Conservation (phyloP, 371 early-diverging fungal genomes). For the Choanephora cucurbitarum region DNA sequence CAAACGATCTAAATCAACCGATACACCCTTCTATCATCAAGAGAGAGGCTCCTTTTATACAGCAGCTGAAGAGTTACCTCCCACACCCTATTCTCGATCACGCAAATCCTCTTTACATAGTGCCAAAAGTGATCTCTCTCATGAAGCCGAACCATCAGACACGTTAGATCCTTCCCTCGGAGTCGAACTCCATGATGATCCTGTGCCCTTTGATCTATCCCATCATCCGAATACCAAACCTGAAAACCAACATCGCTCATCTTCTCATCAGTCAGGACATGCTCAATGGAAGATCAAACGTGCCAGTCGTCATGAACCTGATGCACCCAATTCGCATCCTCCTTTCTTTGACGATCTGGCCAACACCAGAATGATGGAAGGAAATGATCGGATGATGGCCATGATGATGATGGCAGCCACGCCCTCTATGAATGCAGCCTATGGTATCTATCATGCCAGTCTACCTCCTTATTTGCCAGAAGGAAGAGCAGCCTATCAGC, state of each 20-base stretch:
- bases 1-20: not conserved
- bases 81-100: conserved; percentile 2
- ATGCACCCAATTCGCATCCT: not conserved
- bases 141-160: not conserved
- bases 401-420: too few species aligned
- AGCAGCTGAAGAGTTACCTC: not conserved
- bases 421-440: too few species aligned
- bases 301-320: not conserved
- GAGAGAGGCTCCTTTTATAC: not conserved
- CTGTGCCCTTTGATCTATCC: not conserved
- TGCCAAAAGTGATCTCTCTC: conserved; percentile 12
- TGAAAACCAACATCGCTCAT: not conserved
- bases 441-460: too few species aligned
- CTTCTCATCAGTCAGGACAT: not conserved
- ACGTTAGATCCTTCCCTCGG: too few species aligned
- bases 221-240: not conserved
- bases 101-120: conserved; percentile 23
- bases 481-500: too few species aligned
- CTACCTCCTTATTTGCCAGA: too few species aligned
- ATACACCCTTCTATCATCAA: not conserved
- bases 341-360: too few species aligned
- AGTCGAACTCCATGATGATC: conserved; percentile 1
- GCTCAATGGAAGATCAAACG: not conserved
- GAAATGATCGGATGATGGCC: too few species aligned
- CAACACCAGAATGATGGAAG: too few species aligned